Evolutionary conservation across 2,329 filamentous ascomycete species (phyloP).

Genomic region (Diaporthe humulicola): DNA sequence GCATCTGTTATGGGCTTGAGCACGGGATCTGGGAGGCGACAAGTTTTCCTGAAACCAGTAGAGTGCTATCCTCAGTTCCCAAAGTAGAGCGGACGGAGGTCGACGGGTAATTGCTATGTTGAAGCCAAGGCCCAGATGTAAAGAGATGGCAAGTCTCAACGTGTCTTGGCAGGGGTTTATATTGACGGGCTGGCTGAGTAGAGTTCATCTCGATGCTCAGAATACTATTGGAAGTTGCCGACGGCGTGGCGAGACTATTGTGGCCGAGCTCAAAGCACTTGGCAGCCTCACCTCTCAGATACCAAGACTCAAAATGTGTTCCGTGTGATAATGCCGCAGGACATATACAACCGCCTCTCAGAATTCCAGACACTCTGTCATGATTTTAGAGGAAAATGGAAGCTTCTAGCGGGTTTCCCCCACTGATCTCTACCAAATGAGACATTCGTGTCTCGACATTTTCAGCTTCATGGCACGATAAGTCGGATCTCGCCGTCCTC

Average conservation of each 20-base stretch:
- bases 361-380: background rate
- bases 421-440: background rate
- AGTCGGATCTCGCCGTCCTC: background rate
- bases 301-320: constrained; percentile 19
- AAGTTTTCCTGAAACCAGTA: background rate
- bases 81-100: background rate
- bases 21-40: background rate
- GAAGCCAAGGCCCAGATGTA: constrained; percentile 21
- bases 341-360: background rate
- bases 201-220: constrained; percentile 13
- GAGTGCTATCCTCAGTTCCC: constrained; percentile 1
- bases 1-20: constrained; percentile 28
- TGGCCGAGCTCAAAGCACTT: constrained; percentile 24
- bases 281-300: constrained; percentile 24
- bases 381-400: background rate
- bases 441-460: background rate
- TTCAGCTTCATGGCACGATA: background rate
- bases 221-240: constrained; percentile 16
- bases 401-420: background rate
- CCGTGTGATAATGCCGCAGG: constrained; percentile 20
- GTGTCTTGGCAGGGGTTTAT: constrained; percentile 16
- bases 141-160: constrained; percentile 6
- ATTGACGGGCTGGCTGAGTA: constrained; percentile 11
- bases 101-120: constrained; percentile 14
- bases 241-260: constrained; percentile 23